phyloP scores from a whole-genome alignment of 805 yeast species.

The Kodamaea hsintzibuensis region DNA sequence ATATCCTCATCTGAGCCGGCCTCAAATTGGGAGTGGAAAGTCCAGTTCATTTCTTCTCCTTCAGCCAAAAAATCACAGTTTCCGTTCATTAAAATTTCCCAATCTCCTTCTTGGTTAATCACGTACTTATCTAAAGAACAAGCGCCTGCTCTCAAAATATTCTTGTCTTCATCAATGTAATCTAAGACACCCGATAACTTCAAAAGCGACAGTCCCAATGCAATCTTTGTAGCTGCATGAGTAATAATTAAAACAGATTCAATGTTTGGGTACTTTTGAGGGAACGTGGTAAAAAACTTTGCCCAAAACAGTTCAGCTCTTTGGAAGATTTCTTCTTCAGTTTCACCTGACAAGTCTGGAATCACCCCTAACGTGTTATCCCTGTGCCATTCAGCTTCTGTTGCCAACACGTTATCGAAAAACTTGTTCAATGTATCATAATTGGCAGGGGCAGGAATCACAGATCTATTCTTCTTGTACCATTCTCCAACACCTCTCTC shows the following conservation, averaged over 20 bases:
- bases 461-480: conserved; percentile 70
- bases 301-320: conserved; percentile 60
- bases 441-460: conserved; percentile 71
- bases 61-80: conserved; percentile 63
- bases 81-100: conserved; percentile 73
- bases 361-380: conserved; percentile 56
- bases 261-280: conserved; percentile 56
- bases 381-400: conserved; percentile 35
- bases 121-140: conserved; percentile 75
- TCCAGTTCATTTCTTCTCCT: conserved; percentile 96
- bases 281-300: conserved; percentile 58
- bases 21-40: conserved; percentile 70
- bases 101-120: conserved; percentile 27
- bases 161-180: conserved; percentile 42
- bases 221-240: conserved; percentile 93
- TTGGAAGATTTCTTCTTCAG: conserved; percentile 63
- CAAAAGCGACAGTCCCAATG: conserved; percentile 75
- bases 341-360: conserved; percentile 74
- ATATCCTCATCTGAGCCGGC: conserved; percentile 92
- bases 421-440: conserved; percentile 47
- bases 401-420: conserved; percentile 45
- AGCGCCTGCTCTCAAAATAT: conserved; percentile 67
- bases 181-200: conserved; percentile 54
- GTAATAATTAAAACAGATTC: conserved; percentile 72
- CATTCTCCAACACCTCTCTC: conserved; percentile 93